Evolutionary conservation across 2,329 filamentous ascomycete genomes (phyloP), one percentile per base, ranked within the genome.

Genomic region (Diaporthe destruens): DNA sequence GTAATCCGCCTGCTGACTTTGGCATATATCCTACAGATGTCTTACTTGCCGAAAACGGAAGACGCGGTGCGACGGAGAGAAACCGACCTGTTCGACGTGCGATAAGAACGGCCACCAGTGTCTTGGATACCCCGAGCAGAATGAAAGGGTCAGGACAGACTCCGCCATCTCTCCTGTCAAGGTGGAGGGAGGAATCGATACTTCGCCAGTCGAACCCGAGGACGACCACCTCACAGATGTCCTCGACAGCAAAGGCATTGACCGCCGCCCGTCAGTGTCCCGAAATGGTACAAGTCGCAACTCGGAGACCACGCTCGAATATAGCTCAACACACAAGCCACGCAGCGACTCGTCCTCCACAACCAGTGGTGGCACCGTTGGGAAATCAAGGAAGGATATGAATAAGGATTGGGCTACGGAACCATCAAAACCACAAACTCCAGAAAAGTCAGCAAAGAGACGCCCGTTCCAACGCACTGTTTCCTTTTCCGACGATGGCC

Each of bases 1-100:
- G 36, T 20, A 25, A 39, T 42, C 20, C n/a, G 34, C 32, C 25
- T 42, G 63, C 71, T 71, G 65, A 73, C 55, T 36, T 11, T 29
- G 3, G 25, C 23, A 29, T 32, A 18, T 67, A 56, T 70, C 47
- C 61, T 71, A 67, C 77, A 92, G 90, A 74, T 93, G 92, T 81
- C 84, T 90, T 79, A 93, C 92, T 54, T 94, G 92, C 83, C 91
- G 92, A 77, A 93, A 91, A 80, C 89, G 92, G 78, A 94, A 94
- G 83, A 94, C 92, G 69, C 87, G 92, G 80, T 94, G 92, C 80
- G 92, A 91, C 57, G 92, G 92, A 74, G 92, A 93, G 82, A 90
- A 91, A 75, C 92, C 92, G 72, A 83, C 87, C 25, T 94, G 92
- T 81, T 91, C 91, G 72, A 94, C 92, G 14, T 94, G 92, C 77